Conservation (phyloP, 2,329 filamentous ascomycete species). For the Macrophomina phaseolina region DNA sequence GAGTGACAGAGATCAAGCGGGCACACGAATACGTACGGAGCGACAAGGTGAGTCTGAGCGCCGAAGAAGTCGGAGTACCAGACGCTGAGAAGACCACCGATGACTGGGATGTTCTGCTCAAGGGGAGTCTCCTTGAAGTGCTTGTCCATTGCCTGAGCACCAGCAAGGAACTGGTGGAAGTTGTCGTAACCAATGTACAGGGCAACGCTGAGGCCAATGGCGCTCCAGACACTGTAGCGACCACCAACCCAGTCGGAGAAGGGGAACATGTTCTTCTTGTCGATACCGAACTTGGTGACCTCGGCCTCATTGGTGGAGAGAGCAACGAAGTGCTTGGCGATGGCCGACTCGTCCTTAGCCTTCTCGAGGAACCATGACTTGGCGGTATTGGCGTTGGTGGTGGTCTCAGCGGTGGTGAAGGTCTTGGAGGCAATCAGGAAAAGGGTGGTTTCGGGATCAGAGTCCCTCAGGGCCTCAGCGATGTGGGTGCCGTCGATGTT, state of each 20-base stretch:
- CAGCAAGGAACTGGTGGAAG: constrained; percentile 94
- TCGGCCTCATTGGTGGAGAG: constrained; percentile 94
- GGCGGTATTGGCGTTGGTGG: constrained; percentile 94
- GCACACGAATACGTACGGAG: constrained; percentile 69
- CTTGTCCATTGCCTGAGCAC: constrained; percentile 97
- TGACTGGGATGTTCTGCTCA: constrained; percentile 90
- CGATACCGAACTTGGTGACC: constrained; percentile 98
- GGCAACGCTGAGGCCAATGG: constrained; percentile 92
- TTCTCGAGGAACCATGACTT: constrained; percentile 95
- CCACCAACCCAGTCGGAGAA: constrained; percentile 99
- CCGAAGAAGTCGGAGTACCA: constrained; percentile 99
- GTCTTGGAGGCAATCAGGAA: constrained; percentile 99
- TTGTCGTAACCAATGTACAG: constrained; percentile 97
- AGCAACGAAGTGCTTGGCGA: constrained; percentile 98
- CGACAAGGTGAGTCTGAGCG: constrained; percentile 95
- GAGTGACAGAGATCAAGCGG: background rate
- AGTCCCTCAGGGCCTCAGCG: constrained; percentile 85
- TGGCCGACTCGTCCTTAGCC: constrained; percentile 73
- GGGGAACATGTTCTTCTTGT: constrained; percentile 99
- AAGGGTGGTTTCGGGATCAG: constrained; percentile 96
- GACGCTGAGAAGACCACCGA: constrained; percentile 91
- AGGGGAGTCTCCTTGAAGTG: constrained; percentile 93
- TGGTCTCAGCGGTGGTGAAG: constrained; percentile 97
- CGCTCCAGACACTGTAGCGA: constrained; percentile 98
- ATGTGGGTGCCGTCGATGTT: constrained; percentile 99